phyloP scores from a whole-genome alignment of 352 stramenopile genomes.

The Phytophthora tubulina region DNA sequence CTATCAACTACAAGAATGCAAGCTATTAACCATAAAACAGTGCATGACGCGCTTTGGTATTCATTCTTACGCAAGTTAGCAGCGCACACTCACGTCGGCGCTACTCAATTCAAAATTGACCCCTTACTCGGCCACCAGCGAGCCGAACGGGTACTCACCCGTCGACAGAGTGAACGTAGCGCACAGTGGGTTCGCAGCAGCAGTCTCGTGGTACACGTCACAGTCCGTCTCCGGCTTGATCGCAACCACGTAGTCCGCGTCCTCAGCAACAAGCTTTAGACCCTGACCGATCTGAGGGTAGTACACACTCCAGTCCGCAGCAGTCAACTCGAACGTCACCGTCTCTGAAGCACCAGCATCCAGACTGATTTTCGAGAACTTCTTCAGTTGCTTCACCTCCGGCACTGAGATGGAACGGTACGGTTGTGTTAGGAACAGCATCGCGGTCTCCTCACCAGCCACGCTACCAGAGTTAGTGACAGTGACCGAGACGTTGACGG shows the following conservation, averaged over 20 bases:
- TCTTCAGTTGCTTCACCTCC: constrained; percentile 51
- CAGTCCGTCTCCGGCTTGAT: constrained; percentile 57
- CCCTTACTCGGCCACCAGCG: constrained; percentile 25
- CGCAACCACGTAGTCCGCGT: constrained; percentile 53
- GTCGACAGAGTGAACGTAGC: constrained; percentile 40
- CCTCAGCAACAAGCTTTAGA: constrained; percentile 45
- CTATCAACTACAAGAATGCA: too few relatives aligned
- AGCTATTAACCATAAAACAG: too few relatives aligned
- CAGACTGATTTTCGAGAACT: constrained; percentile 50
- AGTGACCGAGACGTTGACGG: constrained; percentile 37
- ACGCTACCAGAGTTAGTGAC: constrained; percentile 45
- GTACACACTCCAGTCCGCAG: constrained; percentile 53
- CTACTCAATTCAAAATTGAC: too few relatives aligned
- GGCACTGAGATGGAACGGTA: constrained; percentile 40
- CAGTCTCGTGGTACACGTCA: constrained; percentile 44
- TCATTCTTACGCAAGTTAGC: background rate
- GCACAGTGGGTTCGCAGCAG: constrained; percentile 29
- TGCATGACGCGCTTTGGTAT: background rate
- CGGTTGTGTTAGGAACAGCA: constrained; percentile 31
- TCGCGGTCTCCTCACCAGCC: constrained; percentile 53
- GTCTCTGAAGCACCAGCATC: constrained; percentile 26
- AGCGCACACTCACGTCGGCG: background rate
- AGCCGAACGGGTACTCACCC: constrained; percentile 36
- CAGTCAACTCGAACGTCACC: constrained; percentile 43
- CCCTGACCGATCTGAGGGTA: constrained; percentile 59